Conservation (phyloP, 1,284 basidiomycete species). For the Apiotrichum sp. region DNA sequence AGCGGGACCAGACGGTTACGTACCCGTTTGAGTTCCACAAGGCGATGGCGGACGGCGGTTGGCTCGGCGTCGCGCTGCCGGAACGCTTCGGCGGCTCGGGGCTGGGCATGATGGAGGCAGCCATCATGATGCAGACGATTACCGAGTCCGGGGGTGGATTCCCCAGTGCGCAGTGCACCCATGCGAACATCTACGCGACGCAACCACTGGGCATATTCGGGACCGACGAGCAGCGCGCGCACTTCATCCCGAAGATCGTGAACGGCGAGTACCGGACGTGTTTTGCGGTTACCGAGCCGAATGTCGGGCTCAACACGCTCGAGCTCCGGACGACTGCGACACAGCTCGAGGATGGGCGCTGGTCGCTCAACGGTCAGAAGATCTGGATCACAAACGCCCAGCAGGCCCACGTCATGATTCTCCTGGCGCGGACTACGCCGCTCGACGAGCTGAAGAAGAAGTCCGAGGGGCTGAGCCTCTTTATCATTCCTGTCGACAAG, state of each 20-base stretch:
- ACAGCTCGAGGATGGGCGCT: constrained; percentile 9
- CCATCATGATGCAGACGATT: constrained; percentile 20
- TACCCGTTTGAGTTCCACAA: constrained; percentile 19
- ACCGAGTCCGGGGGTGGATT: constrained; percentile 17
- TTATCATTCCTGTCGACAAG: constrained; percentile 18
- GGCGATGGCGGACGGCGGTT: constrained; percentile 16
- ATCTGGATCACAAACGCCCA: constrained; percentile 19
- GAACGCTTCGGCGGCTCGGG: constrained; percentile 15
- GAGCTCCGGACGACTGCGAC: constrained; percentile 17
- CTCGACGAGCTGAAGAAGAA: constrained; percentile 18
- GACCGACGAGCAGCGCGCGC: constrained; percentile 13
- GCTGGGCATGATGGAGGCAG: constrained; percentile 12
- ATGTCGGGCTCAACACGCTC: constrained; percentile 17
- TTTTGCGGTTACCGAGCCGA: constrained; percentile 17
- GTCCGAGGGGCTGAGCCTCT: constrained; percentile 13
- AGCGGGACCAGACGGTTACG: constrained; percentile 9
- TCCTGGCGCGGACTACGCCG: constrained; percentile 19
- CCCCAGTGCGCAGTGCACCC: constrained; percentile 15
- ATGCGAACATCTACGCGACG: constrained; percentile 18
- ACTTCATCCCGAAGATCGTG: constrained; percentile 17
- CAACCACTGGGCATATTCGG: constrained; percentile 17
- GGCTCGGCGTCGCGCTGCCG: constrained; percentile 15
- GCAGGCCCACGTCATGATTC: constrained; percentile 22
- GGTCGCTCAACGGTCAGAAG: constrained; percentile 18
- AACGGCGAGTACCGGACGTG: constrained; percentile 14